Percentiles rank a stretch among this genome's conserved stretches.
Evolutionary conservation across 371 early-diverging fungal species (phyloP).

Genomic region (Mortierella sp.): DNA sequence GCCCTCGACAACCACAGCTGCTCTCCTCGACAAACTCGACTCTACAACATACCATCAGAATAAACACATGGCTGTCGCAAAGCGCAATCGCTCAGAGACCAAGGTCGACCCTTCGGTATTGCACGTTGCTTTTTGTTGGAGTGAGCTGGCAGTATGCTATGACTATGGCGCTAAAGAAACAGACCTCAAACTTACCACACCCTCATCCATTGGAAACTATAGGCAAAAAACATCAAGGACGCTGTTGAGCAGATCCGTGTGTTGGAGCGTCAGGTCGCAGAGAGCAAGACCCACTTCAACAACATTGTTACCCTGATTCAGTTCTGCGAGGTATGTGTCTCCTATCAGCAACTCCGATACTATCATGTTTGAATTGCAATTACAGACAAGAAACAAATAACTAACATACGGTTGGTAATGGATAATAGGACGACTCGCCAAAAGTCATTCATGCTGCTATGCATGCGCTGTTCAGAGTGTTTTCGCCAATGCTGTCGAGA

Average conservation of each 20-base stretch:
- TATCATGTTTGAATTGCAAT: too few relatives aligned
- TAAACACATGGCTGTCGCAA: constrained; percentile 41
- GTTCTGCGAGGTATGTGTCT: constrained; percentile 28
- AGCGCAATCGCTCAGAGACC: constrained; percentile 32
- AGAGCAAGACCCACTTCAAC: constrained; percentile 67
- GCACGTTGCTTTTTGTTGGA: too few relatives aligned
- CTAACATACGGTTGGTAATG: neutral
- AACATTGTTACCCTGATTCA: constrained; percentile 53
- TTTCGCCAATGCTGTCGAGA: constrained; percentile 70
- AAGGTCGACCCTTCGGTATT: constrained; percentile 30
- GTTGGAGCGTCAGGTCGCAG: constrained; percentile 61
- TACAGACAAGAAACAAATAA: too few relatives aligned
- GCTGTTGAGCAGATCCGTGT: constrained; percentile 59
- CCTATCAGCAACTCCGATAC: neutral
- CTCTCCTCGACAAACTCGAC: too few relatives aligned
- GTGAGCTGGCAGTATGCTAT: neutral
- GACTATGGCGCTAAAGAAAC: neutral
- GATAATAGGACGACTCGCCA: constrained; percentile 49
- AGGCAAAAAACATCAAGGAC: constrained; percentile 46
- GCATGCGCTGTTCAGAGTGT: constrained; percentile 80
- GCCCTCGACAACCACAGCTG: neutral
- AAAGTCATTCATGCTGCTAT: constrained; percentile 76
- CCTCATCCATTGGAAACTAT: neutral
- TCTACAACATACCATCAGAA: neutral
- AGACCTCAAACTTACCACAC: neutral